Percentiles rank a stretch among this genome's conserved stretches.
These are phyloP conservation scores for Escovopsis sp. DNA, from an alignment of 2,329 filamentous ascomycete species.

Conservation along the genomic window DNA sequence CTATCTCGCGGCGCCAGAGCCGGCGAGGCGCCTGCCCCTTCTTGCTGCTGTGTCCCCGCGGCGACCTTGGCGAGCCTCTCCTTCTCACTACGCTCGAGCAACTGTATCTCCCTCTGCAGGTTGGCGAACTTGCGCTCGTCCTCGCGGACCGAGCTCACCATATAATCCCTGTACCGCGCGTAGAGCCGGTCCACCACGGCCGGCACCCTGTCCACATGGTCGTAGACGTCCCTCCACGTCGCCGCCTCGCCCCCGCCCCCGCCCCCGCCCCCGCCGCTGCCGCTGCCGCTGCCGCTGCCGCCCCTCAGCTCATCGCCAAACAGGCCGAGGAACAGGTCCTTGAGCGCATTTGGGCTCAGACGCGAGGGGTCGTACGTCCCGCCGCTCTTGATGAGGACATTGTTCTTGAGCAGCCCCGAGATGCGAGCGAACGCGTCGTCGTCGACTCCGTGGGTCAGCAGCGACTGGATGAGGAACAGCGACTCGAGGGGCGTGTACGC, in stretches of 20 bases:
- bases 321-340: slow-evolving; percentile 62
- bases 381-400: slow-evolving; percentile 56
- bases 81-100: slow-evolving; percentile 41
- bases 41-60: slow-evolving; percentile 11
- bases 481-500: slow-evolving; percentile 76
- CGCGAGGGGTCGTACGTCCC: slow-evolving; percentile 58
- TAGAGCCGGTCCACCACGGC: slow-evolving; percentile 61
- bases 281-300: slow-evolving; percentile 15
- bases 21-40: slow-evolving; percentile 13
- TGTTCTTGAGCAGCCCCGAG: slow-evolving; percentile 59
- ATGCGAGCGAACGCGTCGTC: slow-evolving; percentile 54
- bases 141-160: slow-evolving; percentile 55
- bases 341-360: slow-evolving; percentile 62
- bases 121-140: slow-evolving; percentile 55
- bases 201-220: slow-evolving; percentile 54
- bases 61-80: slow-evolving; percentile 22
- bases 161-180: slow-evolving; percentile 53
- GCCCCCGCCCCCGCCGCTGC: slow-evolving; percentile 26
- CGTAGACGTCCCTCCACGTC: slow-evolving; percentile 49
- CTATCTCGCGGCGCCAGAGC: slow-evolving; percentile 18
- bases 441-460: slow-evolving; percentile 53
- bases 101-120: slow-evolving; percentile 52
- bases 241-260: slow-evolving; percentile 48
- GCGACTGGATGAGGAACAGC: slow-evolving; percentile 69
- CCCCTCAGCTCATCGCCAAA: slow-evolving; percentile 56